Percentiles rank a stretch among this genome's conserved stretches.
These are phyloP conservation scores for Entomortierella lignicola DNA, from an alignment of 192 early-diverging fungal genomes.

Conservation along the genomic window DNA sequence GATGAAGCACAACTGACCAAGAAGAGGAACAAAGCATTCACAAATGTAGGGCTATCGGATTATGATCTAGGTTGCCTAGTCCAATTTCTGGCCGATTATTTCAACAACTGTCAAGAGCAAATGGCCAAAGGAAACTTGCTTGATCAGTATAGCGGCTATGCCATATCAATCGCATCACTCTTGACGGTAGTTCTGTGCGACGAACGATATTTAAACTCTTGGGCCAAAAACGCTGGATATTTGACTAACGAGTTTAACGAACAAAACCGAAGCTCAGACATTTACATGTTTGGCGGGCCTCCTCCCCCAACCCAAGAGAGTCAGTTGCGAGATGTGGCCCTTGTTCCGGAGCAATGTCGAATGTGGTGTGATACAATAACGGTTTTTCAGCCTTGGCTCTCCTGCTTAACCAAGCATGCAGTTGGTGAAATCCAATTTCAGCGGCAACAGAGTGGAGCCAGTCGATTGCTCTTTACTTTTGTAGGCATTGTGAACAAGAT, in stretches of 20 bases:
- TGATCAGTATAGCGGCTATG: constrained; percentile 42
- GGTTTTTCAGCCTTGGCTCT: constrained; percentile 40
- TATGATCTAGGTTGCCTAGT: constrained; percentile 35
- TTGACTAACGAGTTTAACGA: neutral
- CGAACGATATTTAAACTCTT: constrained; percentile 31
- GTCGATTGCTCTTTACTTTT: constrained; percentile 42
- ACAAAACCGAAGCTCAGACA: neutral
- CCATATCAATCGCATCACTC: constrained; percentile 40
- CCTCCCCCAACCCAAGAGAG: neutral
- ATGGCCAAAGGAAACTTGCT: constrained; percentile 34
- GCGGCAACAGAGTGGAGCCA: constrained; percentile 45
- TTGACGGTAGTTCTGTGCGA: constrained; percentile 41
- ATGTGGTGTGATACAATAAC: constrained; percentile 40
- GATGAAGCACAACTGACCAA: neutral
- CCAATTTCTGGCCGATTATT: constrained; percentile 34
- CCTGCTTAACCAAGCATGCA: constrained; percentile 36
- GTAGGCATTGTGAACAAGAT: constrained; percentile 44
- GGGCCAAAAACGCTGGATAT: constrained; percentile 29
- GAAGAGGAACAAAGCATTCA: constrained; percentile 6
- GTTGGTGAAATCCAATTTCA: constrained; percentile 39
- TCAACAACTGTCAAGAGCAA: constrained; percentile 22
- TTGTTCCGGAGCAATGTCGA: constrained; percentile 7
- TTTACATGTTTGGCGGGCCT: no score
- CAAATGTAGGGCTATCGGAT: constrained; percentile 22
- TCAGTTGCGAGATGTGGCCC: neutral